phyloP scores from a whole-genome alignment of 495 filamentous ascomycete genomes.

The Neurospora tetrasperma region DNA sequence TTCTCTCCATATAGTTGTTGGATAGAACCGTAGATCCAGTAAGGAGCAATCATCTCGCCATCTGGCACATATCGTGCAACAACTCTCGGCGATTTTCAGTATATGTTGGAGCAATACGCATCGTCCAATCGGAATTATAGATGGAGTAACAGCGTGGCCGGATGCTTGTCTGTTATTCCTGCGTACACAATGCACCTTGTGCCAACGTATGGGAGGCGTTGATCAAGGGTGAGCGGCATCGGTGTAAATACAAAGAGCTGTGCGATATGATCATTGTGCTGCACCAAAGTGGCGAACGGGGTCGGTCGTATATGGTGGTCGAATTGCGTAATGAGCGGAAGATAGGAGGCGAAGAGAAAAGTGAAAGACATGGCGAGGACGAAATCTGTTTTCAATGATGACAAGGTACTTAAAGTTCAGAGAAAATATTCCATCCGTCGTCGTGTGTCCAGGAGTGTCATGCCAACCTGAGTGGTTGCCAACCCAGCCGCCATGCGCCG shows the following conservation, averaged over 20 bases:
- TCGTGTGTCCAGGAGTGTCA: not conserved
- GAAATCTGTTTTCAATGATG: not conserved
- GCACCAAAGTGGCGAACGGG: not conserved
- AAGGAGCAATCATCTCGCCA: not conserved
- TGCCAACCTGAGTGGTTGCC: not conserved
- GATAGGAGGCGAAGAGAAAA: not conserved
- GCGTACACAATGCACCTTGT: not conserved
- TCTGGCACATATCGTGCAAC: not conserved
- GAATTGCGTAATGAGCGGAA: not conserved
- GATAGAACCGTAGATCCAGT: no score
- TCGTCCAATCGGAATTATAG: not conserved
- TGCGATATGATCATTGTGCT: not conserved
- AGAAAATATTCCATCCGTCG: not conserved
- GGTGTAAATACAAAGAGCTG: not conserved
- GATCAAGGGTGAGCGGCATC: not conserved
- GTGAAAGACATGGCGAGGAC: no score
- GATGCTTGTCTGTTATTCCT: not conserved
- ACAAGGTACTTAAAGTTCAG: not conserved
- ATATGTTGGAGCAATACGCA: not conserved
- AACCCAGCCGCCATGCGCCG: not conserved
- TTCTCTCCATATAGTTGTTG: not conserved
- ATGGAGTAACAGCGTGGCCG: not conserved
- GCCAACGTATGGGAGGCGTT: not conserved
- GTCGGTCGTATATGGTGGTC: not conserved
- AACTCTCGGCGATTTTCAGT: not conserved